Evolutionary conservation across 2,329 filamentous ascomycete species (phyloP).

Genomic region (Neopestalotiopsis sp.): DNA sequence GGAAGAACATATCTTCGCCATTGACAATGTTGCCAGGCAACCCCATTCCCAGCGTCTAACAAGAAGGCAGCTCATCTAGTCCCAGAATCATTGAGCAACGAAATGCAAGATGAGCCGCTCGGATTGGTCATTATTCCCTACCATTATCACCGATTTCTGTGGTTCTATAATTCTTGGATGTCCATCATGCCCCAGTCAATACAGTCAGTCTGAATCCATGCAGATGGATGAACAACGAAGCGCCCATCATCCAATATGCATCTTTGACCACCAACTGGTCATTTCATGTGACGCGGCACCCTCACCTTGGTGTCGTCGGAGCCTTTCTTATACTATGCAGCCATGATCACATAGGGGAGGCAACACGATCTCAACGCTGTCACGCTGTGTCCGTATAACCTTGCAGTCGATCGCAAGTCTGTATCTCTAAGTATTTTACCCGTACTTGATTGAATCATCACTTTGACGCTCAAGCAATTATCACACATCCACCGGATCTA

Average conservation of each 20-base stretch:
- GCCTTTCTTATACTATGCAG: neutral
- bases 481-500: neutral
- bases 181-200: neutral
- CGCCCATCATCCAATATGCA: neutral
- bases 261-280: neutral
- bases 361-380: neutral
- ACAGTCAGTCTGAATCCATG: neutral
- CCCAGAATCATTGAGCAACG: neutral
- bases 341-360: neutral
- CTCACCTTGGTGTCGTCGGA: neutral
- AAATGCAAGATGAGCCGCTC: neutral
- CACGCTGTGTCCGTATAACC: neutral
- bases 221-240: neutral
- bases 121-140: neutral
- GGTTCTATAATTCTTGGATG: neutral
- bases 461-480: neutral
- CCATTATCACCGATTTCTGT: conserved; percentile 1
- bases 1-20: no score
- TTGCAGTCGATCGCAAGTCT: neutral
- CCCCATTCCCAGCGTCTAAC: neutral
- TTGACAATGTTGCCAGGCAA: no score
- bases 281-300: neutral
- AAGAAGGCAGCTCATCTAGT: neutral
- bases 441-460: no score
- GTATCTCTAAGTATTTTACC: neutral